Evolutionary conservation across 495 filamentous ascomycete species (phyloP).

Genomic region (Xylaria venustula): DNA sequence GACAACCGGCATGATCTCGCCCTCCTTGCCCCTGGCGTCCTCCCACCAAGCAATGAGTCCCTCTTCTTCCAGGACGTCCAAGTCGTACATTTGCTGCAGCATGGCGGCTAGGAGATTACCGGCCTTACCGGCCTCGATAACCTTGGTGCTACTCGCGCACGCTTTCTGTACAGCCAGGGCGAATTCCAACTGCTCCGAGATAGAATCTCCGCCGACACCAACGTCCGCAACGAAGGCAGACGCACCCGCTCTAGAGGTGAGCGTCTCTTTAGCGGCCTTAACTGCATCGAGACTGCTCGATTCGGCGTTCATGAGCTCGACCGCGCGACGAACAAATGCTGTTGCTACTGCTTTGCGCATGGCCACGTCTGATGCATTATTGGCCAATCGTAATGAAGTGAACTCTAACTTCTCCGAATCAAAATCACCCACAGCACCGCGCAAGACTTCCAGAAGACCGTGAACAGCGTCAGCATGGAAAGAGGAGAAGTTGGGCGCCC

Average conservation of each 20-base stretch:
- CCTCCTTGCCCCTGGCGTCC: constrained; percentile 60
- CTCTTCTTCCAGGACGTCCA: constrained; percentile 87
- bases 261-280: constrained; percentile 63
- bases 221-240: constrained; percentile 52
- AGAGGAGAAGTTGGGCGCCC: constrained; percentile 47
- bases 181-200: constrained; percentile 75
- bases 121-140: constrained; percentile 43
- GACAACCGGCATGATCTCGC: constrained; percentile 66
- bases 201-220: constrained; percentile 44
- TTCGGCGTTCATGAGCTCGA: constrained; percentile 65
- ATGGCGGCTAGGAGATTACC: constrained; percentile 71
- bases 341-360: constrained; percentile 82
- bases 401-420: constrained; percentile 88
- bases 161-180: constrained; percentile 79
- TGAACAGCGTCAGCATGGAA: constrained; percentile 87
- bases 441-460: constrained; percentile 79
- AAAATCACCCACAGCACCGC: constrained; percentile 61
- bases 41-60: constrained; percentile 88
- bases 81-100: constrained; percentile 75
- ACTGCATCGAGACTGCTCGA: constrained; percentile 50
- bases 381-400: constrained; percentile 80
- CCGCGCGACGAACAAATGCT: constrained; percentile 79
- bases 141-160: constrained; percentile 56
- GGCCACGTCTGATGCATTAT: constrained; percentile 83
- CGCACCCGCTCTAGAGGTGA: constrained; percentile 45